A percentile compares a stretch with the other conserved stretches of the same genome.
Conservation (phyloP, 1,284 basidiomycete species). For the Ustilago tritici region DNA sequence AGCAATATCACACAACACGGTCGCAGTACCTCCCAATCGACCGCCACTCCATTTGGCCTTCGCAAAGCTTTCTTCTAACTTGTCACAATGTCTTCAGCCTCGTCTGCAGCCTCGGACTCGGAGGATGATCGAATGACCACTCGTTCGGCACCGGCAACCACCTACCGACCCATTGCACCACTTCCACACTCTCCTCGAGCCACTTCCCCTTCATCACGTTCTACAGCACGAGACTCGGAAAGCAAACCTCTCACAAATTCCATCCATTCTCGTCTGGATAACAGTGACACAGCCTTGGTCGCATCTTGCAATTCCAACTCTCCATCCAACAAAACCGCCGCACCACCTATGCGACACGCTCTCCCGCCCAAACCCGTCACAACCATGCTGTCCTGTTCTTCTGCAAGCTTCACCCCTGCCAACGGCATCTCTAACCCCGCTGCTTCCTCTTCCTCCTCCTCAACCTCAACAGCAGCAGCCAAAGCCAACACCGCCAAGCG, state of each 20-base stretch:
- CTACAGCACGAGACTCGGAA: slow-evolving; percentile 17
- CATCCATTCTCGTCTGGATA: slow-evolving; percentile 18
- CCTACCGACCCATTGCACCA: slow-evolving; percentile 52
- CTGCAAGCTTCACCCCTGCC: slow-evolving; percentile 11
- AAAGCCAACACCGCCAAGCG: slow-evolving; percentile 57
- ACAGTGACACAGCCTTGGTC: slow-evolving; percentile 18
- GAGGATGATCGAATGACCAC: slow-evolving; percentile 53
- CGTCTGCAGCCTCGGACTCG: slow-evolving; percentile 41
- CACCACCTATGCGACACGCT: slow-evolving; percentile 48
- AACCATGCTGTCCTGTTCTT: slow-evolving; percentile 19
- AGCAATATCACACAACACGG: neutral
- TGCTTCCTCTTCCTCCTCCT: slow-evolving; percentile 15
- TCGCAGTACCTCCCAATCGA: neutral
- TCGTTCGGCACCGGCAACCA: slow-evolving; percentile 49
- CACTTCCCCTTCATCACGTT: slow-evolving; percentile 31
- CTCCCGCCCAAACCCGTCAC: slow-evolving; percentile 59
- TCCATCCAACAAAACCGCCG: slow-evolving; percentile 19
- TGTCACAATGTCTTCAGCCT: slow-evolving; percentile 40
- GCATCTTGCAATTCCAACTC: slow-evolving; percentile 20
- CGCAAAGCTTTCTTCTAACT: neutral
- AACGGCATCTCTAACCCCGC: neutral
- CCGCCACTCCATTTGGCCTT: neutral
- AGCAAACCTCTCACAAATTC: neutral
- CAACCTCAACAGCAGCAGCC: slow-evolving; percentile 30
- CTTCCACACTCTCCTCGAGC: slow-evolving; percentile 45